Evolutionary conservation across 2,329 filamentous ascomycete species (phyloP).

Genomic region (Trichoderma breve): DNA sequence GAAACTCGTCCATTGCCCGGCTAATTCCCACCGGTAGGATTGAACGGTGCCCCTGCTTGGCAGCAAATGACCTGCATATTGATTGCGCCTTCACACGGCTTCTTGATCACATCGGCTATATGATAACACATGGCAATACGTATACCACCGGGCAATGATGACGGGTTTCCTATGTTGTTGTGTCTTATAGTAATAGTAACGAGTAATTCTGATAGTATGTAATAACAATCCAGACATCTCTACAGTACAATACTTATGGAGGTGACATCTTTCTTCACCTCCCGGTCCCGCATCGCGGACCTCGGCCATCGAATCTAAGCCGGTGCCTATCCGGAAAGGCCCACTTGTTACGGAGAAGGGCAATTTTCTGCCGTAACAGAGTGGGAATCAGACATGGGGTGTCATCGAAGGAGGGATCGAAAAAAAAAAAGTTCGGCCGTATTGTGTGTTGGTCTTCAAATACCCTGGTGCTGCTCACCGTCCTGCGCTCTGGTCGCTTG

Average conservation of each 20-base stretch:
- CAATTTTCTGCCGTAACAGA: not conserved
- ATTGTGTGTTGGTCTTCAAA: not conserved
- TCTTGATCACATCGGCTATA: not conserved
- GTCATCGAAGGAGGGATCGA: not conserved
- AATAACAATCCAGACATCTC: no score
- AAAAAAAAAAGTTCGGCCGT: not conserved
- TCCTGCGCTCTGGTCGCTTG: no score
- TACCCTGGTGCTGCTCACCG: not conserved
- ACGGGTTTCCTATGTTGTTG: no score
- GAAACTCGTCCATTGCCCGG: not conserved
- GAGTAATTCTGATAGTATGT: no score
- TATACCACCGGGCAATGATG: not conserved
- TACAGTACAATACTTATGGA: not conserved
- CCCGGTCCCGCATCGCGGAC: not conserved
- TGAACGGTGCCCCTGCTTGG: slow-evolving; percentile 5
- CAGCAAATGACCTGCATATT: not conserved
- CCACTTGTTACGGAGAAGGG: slow-evolving; percentile 10
- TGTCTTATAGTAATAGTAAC: not conserved
- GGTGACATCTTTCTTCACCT: not conserved
- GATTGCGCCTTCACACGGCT: not conserved
- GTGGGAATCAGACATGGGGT: not conserved
- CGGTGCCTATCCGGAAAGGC: not conserved
- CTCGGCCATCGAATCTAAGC: slow-evolving; percentile 8
- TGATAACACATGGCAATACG: not conserved
- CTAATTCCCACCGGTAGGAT: slow-evolving; percentile 6